Conservation (phyloP, 2,329 filamentous ascomycete genomes). For the Cadophora gregata region DNA sequence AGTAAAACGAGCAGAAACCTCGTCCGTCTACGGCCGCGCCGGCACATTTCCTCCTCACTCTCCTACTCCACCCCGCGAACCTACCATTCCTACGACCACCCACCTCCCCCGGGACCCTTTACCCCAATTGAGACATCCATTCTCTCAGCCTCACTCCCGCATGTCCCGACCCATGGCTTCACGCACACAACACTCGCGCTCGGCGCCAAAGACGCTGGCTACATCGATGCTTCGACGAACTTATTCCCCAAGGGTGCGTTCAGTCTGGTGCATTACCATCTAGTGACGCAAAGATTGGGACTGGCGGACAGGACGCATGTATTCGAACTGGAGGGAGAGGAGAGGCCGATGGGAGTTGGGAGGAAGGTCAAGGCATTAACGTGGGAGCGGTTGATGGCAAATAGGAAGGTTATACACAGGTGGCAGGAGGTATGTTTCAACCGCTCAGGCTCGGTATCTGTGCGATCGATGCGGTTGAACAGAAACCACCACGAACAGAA, state of each 20-base stretch:
- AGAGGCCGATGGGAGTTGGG: constrained; percentile 54
- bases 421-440: constrained; percentile 79
- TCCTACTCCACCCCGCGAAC: background rate
- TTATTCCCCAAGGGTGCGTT: constrained; percentile 82
- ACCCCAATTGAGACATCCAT: constrained; percentile 74
- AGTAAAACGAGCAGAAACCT: constrained; percentile 24
- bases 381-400: constrained; percentile 78
- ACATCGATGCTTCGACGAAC: constrained; percentile 84
- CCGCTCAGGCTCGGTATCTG: background rate
- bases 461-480: background rate
- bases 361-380: constrained; percentile 73
- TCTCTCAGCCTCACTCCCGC: constrained; percentile 77
- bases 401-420: constrained; percentile 71
- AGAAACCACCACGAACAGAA: background rate
- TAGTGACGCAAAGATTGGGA: constrained; percentile 68
- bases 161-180: constrained; percentile 86
- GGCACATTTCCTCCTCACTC: background rate
- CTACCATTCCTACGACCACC: constrained; percentile 76
- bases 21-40: constrained; percentile 13
- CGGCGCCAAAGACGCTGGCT: constrained; percentile 84
- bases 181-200: constrained; percentile 73
- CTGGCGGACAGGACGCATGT: constrained; percentile 47
- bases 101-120: constrained; percentile 64
- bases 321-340: constrained; percentile 38
- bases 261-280: constrained; percentile 80